Evolutionary conservation across 257 asterid species (phyloP), one percentile per base, ranked within the genome.

Genomic region (Scutellaria barbata): DNA sequence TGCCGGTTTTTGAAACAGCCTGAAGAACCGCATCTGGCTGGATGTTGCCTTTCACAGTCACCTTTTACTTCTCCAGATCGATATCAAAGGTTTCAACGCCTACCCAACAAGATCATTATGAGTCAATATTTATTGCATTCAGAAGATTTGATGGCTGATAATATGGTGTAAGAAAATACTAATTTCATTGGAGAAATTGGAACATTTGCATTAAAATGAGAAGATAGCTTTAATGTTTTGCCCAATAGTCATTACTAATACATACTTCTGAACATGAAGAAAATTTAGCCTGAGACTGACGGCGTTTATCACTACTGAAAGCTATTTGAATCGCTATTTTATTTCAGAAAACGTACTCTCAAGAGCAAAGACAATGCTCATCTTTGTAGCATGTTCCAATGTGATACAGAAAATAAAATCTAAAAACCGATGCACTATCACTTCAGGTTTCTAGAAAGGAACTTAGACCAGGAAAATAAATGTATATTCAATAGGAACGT

Each of bases 11-110:
- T 1, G 89, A 85, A 79, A 92, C 96, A 20, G 96, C 87, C 72
- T 88, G 86, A 30, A 89, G 80, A 68, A 92, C 90, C 4, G 89
- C 88, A 41, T 89, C 90, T 6, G 92, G 85, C 69, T 85, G 74
- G 67, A 89, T 89, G 54, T 88, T 86, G 57, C 96, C 88, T 25
- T n/a, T n/a, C n/a, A n/a, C n/a, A n/a, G n/a, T n/a, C n/a, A n/a
- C n/a, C 74, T 90, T 92, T 76, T 92, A 96, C 83, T 84, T 83
- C 76, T 92, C 76, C 22, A 88, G 9, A 83, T 92, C 83, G 61
- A 92, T 85, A 81, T 92, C 91, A 57, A 68, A 89, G 11, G 94
- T 83, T 63, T 89, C 96, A 45, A 92, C 96, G 37, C 98, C 96
- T 92, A 82, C 45, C 16, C 70, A 47, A 60, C 45, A 68, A 69